phyloP scores from a whole-genome alignment of 345 rosid species.

The Turnera subulata region DNA sequence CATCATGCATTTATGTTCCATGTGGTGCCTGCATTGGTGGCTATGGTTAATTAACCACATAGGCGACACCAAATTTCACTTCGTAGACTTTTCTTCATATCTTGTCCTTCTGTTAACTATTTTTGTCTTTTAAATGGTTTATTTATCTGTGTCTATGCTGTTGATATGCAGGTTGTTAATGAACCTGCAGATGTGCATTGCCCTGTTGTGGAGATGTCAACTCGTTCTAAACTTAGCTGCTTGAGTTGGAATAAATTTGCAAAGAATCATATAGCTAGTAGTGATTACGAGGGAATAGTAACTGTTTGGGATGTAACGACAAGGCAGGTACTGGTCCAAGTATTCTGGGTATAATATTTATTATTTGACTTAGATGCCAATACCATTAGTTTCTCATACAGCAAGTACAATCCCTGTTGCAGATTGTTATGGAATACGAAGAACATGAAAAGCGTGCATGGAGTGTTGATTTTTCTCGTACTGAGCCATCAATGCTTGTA shows the following conservation, averaged over 20 bases:
- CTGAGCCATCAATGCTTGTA: conserved; percentile 93
- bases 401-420: conserved; percentile 11
- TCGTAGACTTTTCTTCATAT: background rate
- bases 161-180: conserved; percentile 68
- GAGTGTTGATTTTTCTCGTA: conserved; percentile 96
- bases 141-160: background rate
- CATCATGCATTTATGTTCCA: background rate
- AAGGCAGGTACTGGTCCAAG: conserved; percentile 53
- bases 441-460: conserved; percentile 99
- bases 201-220: conserved; percentile 94
- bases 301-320: conserved; percentile 98
- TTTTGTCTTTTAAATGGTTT: background rate
- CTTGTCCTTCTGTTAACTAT: too few species aligned
- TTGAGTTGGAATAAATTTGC: conserved; percentile 94
- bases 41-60: background rate
- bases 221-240: conserved; percentile 97
- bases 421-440: conserved; percentile 97
- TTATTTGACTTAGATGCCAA: background rate
- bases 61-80: background rate
- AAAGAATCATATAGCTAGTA: conserved; percentile 94
- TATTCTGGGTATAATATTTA: conserved; percentile 7
- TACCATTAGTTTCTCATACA: conserved; percentile 5
- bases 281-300: conserved; percentile 97
- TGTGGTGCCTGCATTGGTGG: background rate
- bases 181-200: conserved; percentile 69